Conservation (phyloP, 1,139 yeast genomes). For the Candida labiduridarum region DNA sequence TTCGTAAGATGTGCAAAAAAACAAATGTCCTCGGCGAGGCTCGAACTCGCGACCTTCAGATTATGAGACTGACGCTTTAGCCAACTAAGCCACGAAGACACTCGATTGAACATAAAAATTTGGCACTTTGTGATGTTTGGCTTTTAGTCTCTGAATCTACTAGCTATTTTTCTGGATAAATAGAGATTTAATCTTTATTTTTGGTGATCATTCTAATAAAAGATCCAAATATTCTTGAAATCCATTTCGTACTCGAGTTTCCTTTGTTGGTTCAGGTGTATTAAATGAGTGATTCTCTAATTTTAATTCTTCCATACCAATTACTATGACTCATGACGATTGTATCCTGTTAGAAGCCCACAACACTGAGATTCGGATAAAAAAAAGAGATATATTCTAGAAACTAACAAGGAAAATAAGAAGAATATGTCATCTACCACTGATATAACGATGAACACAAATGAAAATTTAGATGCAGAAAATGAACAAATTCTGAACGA, state of each 20-base stretch:
- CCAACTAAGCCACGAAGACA: conserved; percentile 47
- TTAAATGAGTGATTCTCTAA: no score
- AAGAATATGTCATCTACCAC: no score
- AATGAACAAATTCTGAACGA: background rate
- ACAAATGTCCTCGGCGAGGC: conserved; percentile 51
- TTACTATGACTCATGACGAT: background rate
- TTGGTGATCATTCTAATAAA: no score
- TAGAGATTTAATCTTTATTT: background rate
- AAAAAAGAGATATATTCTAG: no score
- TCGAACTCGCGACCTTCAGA: conserved; percentile 54
- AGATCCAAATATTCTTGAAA: background rate
- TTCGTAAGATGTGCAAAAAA: conserved; percentile 11
- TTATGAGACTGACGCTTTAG: conserved; percentile 53
- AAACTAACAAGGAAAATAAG: no score
- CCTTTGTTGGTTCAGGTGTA: no score
- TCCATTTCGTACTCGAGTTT: no score
- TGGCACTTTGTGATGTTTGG: background rate
- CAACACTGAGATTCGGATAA: background rate
- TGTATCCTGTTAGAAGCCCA: background rate
- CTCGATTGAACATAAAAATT: background rate
- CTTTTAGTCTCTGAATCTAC: background rate
- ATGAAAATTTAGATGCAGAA: background rate
- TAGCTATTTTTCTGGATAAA: background rate
- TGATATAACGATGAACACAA: background rate
- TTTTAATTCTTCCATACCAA: background rate